A percentile compares a stretch with the other conserved stretches of the same genome.
phyloP scores from a whole-genome alignment of 192 early-diverging fungal genomes.

The Backusella sp. region DNA sequence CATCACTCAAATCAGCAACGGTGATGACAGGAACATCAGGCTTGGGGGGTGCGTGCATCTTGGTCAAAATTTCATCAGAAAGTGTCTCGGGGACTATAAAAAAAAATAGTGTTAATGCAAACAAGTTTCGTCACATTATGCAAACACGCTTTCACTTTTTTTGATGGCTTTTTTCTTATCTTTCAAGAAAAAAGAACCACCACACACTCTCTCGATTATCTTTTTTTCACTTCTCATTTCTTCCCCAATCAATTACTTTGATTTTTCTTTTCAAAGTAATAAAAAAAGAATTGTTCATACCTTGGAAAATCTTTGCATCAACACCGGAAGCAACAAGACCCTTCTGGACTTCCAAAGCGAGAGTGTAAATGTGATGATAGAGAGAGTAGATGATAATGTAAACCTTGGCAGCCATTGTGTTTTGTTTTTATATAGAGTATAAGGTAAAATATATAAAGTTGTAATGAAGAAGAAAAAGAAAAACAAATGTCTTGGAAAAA shows the following conservation, averaged over 20 bases:
- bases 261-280: neutral
- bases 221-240: too few relatives aligned
- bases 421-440: neutral
- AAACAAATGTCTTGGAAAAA: neutral
- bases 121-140: neutral
- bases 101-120: neutral
- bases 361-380: conserved; percentile 68
- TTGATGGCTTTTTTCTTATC: neutral
- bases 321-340: conserved; percentile 54
- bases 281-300: neutral
- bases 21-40: conserved; percentile 46
- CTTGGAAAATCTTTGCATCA: conserved; percentile 40
- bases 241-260: neutral
- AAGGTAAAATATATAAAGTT: neutral
- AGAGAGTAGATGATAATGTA: conserved; percentile 33
- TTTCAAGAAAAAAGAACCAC: too few relatives aligned
- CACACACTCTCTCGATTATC: too few relatives aligned
- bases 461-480: conserved; percentile 5
- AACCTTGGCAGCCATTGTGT: conserved; percentile 23
- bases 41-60: conserved; percentile 53
- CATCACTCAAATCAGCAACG: conserved; percentile 39
- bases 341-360: conserved; percentile 64
- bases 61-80: conserved; percentile 45
- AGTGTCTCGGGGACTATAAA: conserved; percentile 52
- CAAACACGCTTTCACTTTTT: neutral